A percentile compares a stretch with the other conserved stretches of the same genome.
These are phyloP conservation scores for Mucor plumbeus DNA, from an alignment of 371 early-diverging fungal genomes.

Conservation along the genomic window DNA sequence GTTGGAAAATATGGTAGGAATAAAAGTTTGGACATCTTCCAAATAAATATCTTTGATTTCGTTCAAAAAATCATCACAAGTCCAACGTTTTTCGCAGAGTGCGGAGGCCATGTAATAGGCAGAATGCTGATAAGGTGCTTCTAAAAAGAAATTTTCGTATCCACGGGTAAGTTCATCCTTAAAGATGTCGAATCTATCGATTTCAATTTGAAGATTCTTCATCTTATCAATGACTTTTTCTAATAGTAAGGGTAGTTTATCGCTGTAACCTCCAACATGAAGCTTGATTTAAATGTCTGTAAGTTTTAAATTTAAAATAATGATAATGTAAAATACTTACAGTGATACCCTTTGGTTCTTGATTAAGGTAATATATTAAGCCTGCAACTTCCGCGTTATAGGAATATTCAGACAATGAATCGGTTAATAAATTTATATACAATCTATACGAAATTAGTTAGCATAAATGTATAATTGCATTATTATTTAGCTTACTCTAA, in stretches of 20 bases:
- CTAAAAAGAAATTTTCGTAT: constrained; percentile 72
- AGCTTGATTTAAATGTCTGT: constrained; percentile 30
- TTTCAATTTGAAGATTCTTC: constrained; percentile 62
- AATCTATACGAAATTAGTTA: constrained; percentile 43
- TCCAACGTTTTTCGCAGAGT: constrained; percentile 79
- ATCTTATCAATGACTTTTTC: constrained; percentile 73
- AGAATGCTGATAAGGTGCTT: constrained; percentile 80
- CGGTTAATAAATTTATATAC: constrained; percentile 74
- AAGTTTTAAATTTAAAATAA: neutral
- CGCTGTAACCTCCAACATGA: constrained; percentile 79
- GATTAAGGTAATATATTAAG: constrained; percentile 70
- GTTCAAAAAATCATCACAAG: constrained; percentile 72
- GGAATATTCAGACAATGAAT: constrained; percentile 78
- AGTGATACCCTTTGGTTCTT: constrained; percentile 62
- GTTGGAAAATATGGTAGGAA: constrained; percentile 65
- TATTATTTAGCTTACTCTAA: constrained; percentile 31
- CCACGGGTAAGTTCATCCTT: constrained; percentile 68
- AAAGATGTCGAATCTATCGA: constrained; percentile 74
- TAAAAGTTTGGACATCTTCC: constrained; percentile 71
- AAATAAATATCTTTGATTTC: constrained; percentile 61
- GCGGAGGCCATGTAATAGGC: constrained; percentile 71
- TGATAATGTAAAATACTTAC: constrained; percentile 22
- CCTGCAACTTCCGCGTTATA: constrained; percentile 92
- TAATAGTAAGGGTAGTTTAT: constrained; percentile 77
- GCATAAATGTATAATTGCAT: constrained; percentile 9